Conservation (phyloP, 1,284 basidiomycete genomes). For the Melanopsichium pennsylvanicum region DNA sequence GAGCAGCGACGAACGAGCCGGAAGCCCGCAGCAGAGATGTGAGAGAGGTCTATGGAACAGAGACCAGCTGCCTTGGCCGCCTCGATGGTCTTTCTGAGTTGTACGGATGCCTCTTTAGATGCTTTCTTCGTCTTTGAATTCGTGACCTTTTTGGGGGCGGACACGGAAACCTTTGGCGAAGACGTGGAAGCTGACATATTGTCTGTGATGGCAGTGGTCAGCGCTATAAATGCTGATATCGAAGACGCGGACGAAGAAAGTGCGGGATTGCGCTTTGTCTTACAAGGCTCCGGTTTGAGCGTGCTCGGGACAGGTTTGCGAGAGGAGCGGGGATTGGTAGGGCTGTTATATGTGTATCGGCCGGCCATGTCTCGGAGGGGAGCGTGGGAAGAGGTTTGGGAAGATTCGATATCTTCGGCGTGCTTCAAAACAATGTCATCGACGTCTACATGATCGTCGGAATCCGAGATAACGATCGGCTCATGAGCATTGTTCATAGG, state of each 20-base stretch:
- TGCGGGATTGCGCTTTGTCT: background rate
- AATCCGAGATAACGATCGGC: constrained; percentile 26
- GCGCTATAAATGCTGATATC: too few relatives aligned
- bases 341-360: constrained; percentile 15
- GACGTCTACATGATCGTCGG: constrained; percentile 8
- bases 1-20: constrained; percentile 22
- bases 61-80: constrained; percentile 10
- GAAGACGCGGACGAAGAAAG: background rate
- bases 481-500: background rate
- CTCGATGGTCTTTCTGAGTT: constrained; percentile 18
- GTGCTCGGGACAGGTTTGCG: background rate
- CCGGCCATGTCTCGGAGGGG: constrained; percentile 3
- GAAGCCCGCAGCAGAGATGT: constrained; percentile 11
- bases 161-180: background rate
- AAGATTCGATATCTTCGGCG: background rate
- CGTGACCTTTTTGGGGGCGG: constrained; percentile 6
- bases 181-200: too few relatives aligned
- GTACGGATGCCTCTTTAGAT: background rate
- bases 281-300: background rate
- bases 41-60: constrained; percentile 9
- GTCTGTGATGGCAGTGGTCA: too few relatives aligned
- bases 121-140: background rate
- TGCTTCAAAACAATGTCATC: too few relatives aligned
- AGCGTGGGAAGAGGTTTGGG: constrained; percentile 1
- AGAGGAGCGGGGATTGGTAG: background rate